A percentile compares a stretch with the other conserved stretches of the same genome.
phyloP scores from a whole-genome alignment of 2,329 filamentous ascomycete species.

The Phialophora expanda region DNA sequence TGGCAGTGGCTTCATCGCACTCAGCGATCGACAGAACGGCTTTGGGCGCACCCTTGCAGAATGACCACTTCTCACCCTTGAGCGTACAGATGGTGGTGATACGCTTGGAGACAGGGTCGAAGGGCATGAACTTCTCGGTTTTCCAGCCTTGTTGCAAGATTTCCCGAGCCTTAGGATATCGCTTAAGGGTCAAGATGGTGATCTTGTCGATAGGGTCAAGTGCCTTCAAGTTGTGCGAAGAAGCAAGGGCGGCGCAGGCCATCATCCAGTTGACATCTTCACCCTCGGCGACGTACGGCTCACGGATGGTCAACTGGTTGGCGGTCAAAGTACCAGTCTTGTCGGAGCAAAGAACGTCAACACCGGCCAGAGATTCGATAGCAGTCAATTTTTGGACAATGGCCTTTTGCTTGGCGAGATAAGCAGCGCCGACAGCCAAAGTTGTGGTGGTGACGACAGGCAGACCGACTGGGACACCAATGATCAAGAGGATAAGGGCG shows the following conservation, averaged over 20 bases:
- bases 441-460: conserved; percentile 80
- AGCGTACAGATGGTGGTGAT: conserved; percentile 73
- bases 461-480: conserved; percentile 79
- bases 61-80: conserved; percentile 72
- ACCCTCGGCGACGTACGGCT: conserved; percentile 76
- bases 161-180: conserved; percentile 77
- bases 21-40: conserved; percentile 72
- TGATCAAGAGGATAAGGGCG: conserved; percentile 73
- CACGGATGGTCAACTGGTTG: conserved; percentile 76
- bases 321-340: conserved; percentile 80
- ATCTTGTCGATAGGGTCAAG: conserved; percentile 81
- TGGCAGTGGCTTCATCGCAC: conserved; percentile 68
- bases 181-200: conserved; percentile 75
- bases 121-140: conserved; percentile 77
- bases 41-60: conserved; percentile 78
- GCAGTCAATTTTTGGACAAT: conserved; percentile 81
- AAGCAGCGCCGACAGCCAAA: conserved; percentile 76
- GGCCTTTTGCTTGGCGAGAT: conserved; percentile 76
- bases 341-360: conserved; percentile 79
- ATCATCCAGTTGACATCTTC: conserved; percentile 85
- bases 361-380: conserved; percentile 75
- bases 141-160: conserved; percentile 76
- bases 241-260: conserved; percentile 76
- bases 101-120: conserved; percentile 80
- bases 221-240: conserved; percentile 78